Conservation (phyloP, 2,329 filamentous ascomycete species). For the Sporothrix pallida region DNA sequence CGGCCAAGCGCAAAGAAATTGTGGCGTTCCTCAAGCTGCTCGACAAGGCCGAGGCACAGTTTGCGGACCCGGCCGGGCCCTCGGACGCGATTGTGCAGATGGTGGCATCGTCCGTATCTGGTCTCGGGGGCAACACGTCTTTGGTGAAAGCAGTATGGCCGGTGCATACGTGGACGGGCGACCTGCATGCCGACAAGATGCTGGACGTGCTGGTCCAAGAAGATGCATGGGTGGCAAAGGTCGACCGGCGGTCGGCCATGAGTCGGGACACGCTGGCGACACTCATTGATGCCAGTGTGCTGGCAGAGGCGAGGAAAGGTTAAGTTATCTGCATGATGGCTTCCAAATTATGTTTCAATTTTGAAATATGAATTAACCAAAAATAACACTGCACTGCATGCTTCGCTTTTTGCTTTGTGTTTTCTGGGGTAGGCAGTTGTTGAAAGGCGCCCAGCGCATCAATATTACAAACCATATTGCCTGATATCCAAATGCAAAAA, state of each 20-base stretch:
- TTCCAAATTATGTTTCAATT: not conserved
- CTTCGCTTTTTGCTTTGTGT: not conserved
- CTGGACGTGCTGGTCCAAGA: slow-evolving; percentile 26
- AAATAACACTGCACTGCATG: not conserved
- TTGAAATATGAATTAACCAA: too few species aligned
- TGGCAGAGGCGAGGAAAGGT: slow-evolving; percentile 42
- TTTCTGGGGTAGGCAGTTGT: not conserved
- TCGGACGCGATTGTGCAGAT: slow-evolving; percentile 40
- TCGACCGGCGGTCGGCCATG: slow-evolving; percentile 25
- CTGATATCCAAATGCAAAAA: not conserved
- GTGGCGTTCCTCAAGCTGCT: slow-evolving; percentile 44
- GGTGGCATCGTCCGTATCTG: slow-evolving; percentile 41
- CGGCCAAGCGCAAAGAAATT: slow-evolving; percentile 42
- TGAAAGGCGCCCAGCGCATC: slow-evolving; percentile 21
- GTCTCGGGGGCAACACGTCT: slow-evolving; percentile 35
- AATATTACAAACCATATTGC: not conserved
- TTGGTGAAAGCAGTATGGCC: slow-evolving; percentile 42
- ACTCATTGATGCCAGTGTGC: slow-evolving; percentile 29
- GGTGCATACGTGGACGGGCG: slow-evolving; percentile 43
- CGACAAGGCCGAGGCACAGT: slow-evolving; percentile 43
- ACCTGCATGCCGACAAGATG: slow-evolving; percentile 26
- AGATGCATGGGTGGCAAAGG: slow-evolving; percentile 31
- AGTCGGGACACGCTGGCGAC: slow-evolving; percentile 18
- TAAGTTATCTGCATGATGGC: slow-evolving; percentile 41
- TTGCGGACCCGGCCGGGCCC: slow-evolving; percentile 36